Evolutionary conservation across 139 green algal species (phyloP), one percentile per base, ranked within the genome.

Genomic region (Chlamydomonas eustigma): DNA sequence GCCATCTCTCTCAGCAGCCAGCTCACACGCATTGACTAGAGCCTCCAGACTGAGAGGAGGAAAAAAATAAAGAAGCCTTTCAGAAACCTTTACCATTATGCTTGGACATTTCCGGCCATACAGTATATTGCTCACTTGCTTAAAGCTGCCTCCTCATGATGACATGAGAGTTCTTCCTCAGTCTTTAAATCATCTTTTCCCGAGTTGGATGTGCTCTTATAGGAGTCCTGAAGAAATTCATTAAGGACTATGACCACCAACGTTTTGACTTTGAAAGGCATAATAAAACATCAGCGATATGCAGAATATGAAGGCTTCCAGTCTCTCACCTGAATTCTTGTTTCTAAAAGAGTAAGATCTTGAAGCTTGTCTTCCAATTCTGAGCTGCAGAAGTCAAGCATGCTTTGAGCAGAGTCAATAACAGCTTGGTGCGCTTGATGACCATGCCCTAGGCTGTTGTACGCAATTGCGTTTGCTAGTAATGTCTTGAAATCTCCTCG

Each of bases 1-100:
- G n/a, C 66, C 68, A 24, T 82, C 77, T 39, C 75, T 71, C 44
- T 78, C 77, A 0, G 71, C 77, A 5, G 64, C 77, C 28, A 82
- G 58, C 64, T 82, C 71, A 30, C 77, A 82, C 0, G 77, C 77
- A 4, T 71, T 71, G 30, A 78, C 39, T 22, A 82, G 63, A 0
- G 64, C 71, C 1, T 82, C 77, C 34, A 82, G 38, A 36, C 77
- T 68, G 52, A 6, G 18, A 35, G 18, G 52, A 28, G 6, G 4
- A 68, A 5, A 4, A 31, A 35, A 31, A 28, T 68, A 31, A 68
- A 31, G 52, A 25, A 68, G 8, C 52, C n/a, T 58, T 18, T 58
- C 44, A 58, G 44, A 58, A 18, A 58, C 44, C 12, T n/a, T n/a
- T n/a, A n/a, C n/a, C n/a, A n/a, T n/a, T n/a, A n/a, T n/a, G n/a